phyloP scores from a whole-genome alignment of 805 yeast genomes.

The Teunomyces cretensis region DNA sequence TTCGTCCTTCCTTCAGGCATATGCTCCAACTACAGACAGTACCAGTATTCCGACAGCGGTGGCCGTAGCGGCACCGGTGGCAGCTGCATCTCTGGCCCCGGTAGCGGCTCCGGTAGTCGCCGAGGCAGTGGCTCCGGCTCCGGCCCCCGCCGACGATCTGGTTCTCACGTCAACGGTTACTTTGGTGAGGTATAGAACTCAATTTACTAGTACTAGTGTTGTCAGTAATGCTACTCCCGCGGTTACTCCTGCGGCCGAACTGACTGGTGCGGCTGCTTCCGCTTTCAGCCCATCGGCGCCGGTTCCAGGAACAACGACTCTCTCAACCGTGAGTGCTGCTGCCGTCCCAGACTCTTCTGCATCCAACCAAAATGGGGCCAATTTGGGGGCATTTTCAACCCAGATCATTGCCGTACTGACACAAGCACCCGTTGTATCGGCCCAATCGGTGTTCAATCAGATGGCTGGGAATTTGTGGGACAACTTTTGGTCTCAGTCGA shows the following conservation, averaged over 20 bases:
- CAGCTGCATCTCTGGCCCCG: background rate
- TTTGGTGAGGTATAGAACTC: background rate
- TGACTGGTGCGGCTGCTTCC: background rate
- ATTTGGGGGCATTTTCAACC: background rate
- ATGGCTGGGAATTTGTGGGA: slow-evolving; percentile 11
- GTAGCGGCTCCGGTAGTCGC: background rate
- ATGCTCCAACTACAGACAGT: background rate
- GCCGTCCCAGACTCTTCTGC: background rate
- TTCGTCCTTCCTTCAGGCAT: background rate
- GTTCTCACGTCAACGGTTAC: background rate
- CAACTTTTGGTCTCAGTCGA: slow-evolving; percentile 11
- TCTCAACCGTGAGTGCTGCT: background rate
- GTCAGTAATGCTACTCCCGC: background rate
- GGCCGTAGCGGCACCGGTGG: background rate
- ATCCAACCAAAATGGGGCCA: no score
- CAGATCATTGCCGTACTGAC: slow-evolving; percentile 6
- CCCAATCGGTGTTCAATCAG: slow-evolving; percentile 11
- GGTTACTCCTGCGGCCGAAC: background rate
- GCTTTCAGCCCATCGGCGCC: no score
- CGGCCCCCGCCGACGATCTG: no score
- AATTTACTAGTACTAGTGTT: background rate
- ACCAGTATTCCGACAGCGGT: background rate
- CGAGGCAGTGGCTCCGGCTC: background rate
- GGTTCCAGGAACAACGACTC: no score
- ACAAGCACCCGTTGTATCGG: slow-evolving; percentile 12